A percentile compares a stretch with the other conserved stretches of the same genome.
These are phyloP conservation scores for Colletotrichum gigasporum DNA, from an alignment of 2,329 filamentous ascomycete genomes.

Conservation along the genomic window DNA sequence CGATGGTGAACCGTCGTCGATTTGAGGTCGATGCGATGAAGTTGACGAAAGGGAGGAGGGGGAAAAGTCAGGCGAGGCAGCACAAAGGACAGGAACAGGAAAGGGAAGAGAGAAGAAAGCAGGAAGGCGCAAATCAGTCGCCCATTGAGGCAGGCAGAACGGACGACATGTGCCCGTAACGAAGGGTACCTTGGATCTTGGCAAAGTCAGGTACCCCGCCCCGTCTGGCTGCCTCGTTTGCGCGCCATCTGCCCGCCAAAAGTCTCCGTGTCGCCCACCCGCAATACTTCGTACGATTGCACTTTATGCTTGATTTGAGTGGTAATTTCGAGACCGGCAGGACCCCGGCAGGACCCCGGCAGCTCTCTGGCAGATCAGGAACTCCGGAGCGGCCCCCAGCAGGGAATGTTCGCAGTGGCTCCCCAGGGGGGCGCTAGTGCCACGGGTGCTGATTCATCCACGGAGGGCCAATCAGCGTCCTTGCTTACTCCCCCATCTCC, in stretches of 20 bases:
- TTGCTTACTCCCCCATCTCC: not conserved
- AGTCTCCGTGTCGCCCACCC: not conserved
- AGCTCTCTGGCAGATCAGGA: conserved; percentile 26
- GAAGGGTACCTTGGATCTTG: conserved; percentile 8
- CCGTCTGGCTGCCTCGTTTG: not conserved
- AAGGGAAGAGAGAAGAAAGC: not conserved
- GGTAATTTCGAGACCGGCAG: conserved; percentile 15
- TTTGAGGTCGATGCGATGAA: not conserved
- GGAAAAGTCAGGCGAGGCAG: not conserved
- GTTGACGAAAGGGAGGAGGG: not conserved
- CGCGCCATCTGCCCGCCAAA: conserved; percentile 13
- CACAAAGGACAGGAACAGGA: not conserved
- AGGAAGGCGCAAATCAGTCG: conserved; percentile 6
- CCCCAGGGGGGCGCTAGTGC: not conserved
- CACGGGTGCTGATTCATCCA: not conserved
- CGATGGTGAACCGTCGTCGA: not conserved
- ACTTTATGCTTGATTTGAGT: conserved; percentile 19
- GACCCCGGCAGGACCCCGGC: conserved; percentile 24
- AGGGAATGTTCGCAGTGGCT: conserved; percentile 5
- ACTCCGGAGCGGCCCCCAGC: conserved; percentile 7
- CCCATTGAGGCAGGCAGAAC: conserved; percentile 12
- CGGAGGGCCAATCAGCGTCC: not conserved
- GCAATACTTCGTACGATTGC: not conserved
- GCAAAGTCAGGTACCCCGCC: conserved; percentile 2
- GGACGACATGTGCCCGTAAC: not conserved